A percentile compares a stretch with the other conserved stretches of the same genome.
phyloP scores from a whole-genome alignment of 306 rosid genomes.

The Malus domestica region DNA sequence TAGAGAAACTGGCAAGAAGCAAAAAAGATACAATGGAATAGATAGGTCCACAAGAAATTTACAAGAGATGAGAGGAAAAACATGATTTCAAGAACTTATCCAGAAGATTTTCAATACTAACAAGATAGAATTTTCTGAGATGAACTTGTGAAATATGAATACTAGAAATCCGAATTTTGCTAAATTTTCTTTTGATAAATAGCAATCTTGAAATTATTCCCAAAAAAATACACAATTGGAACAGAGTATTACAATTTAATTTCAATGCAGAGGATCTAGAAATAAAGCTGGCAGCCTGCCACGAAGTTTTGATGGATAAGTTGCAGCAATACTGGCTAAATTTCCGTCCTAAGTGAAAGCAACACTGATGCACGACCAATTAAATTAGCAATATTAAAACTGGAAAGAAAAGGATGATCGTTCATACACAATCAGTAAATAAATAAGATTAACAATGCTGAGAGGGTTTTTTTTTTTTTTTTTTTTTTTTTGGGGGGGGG shows the following conservation, averaged over 20 bases:
- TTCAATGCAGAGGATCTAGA: neutral
- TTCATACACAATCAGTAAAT: neutral
- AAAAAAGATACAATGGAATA: neutral
- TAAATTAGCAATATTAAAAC: neutral
- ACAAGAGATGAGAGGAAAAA: neutral
- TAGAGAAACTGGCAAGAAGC: neutral
- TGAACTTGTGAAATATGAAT: neutral
- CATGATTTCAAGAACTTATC: neutral
- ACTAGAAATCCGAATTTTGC: neutral
- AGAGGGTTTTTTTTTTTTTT: neutral
- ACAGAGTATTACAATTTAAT: neutral
- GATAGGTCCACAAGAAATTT: neutral
- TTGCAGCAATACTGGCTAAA: neutral
- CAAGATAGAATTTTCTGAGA: neutral
- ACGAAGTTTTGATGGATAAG: neutral
- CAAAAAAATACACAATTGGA: neutral
- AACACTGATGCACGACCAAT: neutral
- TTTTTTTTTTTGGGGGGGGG: no score
- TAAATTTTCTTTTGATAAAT: neutral
- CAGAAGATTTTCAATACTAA: neutral
- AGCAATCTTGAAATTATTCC: neutral
- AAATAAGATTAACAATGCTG: neutral
- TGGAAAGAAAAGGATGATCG: neutral
- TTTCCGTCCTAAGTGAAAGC: neutral
- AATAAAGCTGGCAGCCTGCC: neutral